Evolutionary conservation across 129 eudicot genomes (phyloP).

Genomic region (Dittrichia graveolens): DNA sequence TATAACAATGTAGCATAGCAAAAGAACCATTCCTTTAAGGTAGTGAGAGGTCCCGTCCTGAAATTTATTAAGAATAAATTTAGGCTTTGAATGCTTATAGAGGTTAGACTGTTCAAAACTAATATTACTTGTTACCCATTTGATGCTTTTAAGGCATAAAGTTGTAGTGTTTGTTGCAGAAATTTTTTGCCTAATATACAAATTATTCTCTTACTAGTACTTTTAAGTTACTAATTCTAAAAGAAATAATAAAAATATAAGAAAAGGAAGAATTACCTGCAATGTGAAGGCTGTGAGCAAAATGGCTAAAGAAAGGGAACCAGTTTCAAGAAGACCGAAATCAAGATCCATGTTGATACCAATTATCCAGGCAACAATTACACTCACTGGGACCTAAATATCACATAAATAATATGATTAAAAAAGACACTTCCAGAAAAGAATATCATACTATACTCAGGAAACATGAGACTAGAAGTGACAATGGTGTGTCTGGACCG

Average conservation of each 20-base stretch:
- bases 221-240: background rate
- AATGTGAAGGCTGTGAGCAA: conserved; percentile 73
- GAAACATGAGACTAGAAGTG: background rate
- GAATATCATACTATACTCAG: background rate
- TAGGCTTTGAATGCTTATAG: background rate
- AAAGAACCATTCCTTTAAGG: conserved; percentile 81
- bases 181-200: background rate
- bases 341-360: conserved; percentile 71
- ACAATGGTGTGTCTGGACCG: background rate
- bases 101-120: background rate
- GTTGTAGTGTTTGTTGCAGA: background rate
- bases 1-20: conserved; percentile 73
- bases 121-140: background rate
- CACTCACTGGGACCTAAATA: conserved; percentile 59
- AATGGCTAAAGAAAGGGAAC: conserved; percentile 62
- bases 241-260: background rate
- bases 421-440: background rate
- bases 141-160: too few relatives aligned
- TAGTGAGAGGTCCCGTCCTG: conserved; percentile 98
- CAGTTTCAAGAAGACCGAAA: conserved; percentile 62
- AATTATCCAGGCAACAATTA: conserved; percentile 67
- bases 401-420: conserved; percentile 1
- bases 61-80: background rate
- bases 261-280: conserved; percentile 47
- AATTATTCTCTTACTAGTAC: background rate